Evolutionary conservation across 768 basidiomycete genomes (phyloP).

Genomic region (Boletus rex-veris): DNA sequence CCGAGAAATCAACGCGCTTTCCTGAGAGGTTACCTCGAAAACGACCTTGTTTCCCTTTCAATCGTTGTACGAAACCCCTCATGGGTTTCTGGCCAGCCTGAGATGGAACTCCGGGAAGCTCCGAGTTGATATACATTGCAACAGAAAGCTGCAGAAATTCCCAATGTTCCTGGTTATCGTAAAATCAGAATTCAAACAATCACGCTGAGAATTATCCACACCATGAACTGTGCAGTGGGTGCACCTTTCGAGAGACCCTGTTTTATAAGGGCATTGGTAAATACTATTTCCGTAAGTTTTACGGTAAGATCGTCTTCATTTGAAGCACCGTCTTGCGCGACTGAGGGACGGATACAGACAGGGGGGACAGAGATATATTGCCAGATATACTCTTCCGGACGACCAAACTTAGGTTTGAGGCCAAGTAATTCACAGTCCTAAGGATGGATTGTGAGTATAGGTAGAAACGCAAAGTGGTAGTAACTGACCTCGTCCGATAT

Average conservation of each 20-base stretch:
- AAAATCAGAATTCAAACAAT: neutral
- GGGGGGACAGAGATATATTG: slow-evolving; percentile 98
- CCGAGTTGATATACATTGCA: slow-evolving; percentile 98
- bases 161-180: slow-evolving; percentile 81
- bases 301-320: slow-evolving; percentile 99
- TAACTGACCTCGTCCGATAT: slow-evolving; percentile 81
- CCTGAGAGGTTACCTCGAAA: slow-evolving; percentile 98
- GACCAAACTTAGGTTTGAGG: slow-evolving; percentile 78
- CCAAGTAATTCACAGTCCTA: slow-evolving; percentile 96
- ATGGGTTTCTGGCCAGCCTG: slow-evolving; percentile 91
- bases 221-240: slow-evolving; percentile 88
- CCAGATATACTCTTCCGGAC: slow-evolving; percentile 98
- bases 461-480: neutral
- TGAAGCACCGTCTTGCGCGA: slow-evolving; percentile 95
- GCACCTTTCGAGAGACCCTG: slow-evolving; percentile 85
- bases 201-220: slow-evolving; percentile 21
- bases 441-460: slow-evolving; percentile 1
- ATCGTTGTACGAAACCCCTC: slow-evolving; percentile 93
- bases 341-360: slow-evolving; percentile 94
- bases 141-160: slow-evolving; percentile 93
- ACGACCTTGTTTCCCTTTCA: slow-evolving; percentile 98
- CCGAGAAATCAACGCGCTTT: slow-evolving; percentile 98
- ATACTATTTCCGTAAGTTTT: slow-evolving; percentile 95
- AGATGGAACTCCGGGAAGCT: slow-evolving; percentile 87
- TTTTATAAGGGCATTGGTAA: slow-evolving; percentile 89